Evolutionary conservation across 169 alveolate species (phyloP).

Genomic region (Babesia ovata): DNA sequence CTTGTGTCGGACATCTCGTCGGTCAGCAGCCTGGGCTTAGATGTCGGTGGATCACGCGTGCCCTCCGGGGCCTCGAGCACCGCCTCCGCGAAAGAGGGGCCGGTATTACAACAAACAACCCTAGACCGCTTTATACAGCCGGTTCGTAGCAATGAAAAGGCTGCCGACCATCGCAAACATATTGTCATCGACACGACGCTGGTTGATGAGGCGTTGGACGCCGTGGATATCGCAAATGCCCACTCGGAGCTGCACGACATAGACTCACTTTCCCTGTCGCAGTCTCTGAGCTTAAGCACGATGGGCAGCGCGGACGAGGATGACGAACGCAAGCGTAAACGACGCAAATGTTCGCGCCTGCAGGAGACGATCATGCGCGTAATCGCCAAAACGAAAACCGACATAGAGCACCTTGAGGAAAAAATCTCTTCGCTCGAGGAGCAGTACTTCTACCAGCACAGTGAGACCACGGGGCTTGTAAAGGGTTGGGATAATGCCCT

Average conservation of each 20-base stretch:
- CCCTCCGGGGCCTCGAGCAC: too few relatives aligned
- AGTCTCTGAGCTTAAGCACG: not conserved
- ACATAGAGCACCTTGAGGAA: conserved; percentile 54
- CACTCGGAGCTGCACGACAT: conserved; percentile 30
- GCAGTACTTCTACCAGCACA: conserved; percentile 61
- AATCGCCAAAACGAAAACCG: conserved; percentile 36
- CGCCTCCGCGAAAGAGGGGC: not conserved
- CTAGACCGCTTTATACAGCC: not conserved
- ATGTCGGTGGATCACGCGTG: not conserved
- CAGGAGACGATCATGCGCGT: conserved; percentile 59
- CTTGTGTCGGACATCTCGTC: not conserved
- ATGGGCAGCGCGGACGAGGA: conserved; percentile 10
- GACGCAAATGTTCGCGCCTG: conserved; percentile 39
- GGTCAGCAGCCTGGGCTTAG: not conserved
- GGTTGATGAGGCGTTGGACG: conserved; percentile 39
- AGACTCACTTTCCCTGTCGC: conserved; percentile 16
- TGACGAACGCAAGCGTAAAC: conserved; percentile 47
- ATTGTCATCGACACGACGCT: conserved; percentile 15
- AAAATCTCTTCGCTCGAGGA: conserved; percentile 65
- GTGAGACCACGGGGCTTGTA: conserved; percentile 64
- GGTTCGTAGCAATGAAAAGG: not conserved
- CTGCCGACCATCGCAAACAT: not conserved
- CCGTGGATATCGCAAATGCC: conserved; percentile 38
- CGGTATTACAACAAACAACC: not conserved
- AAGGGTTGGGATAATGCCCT: conserved; percentile 68